Percentiles rank a stretch among this genome's conserved stretches.
These are phyloP conservation scores for Colletotrichum agaves DNA, from an alignment of 2,329 filamentous ascomycete genomes.

Conservation along the genomic window DNA sequence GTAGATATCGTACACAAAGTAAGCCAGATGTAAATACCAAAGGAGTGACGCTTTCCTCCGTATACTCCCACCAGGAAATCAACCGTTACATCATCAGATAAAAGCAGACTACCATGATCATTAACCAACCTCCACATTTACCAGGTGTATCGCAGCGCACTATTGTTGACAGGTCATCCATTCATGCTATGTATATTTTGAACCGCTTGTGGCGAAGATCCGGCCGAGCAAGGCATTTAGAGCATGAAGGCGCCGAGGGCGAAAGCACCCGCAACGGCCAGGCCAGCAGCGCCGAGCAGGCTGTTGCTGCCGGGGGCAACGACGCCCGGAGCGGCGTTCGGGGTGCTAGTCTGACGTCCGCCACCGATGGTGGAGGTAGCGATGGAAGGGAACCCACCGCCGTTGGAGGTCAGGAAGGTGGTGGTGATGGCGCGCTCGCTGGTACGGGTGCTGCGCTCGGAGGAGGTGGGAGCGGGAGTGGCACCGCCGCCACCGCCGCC, in stretches of 20 bases:
- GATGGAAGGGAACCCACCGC: conserved; percentile 30
- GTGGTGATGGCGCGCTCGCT: conserved; percentile 30
- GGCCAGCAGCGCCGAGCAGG: conserved; percentile 29
- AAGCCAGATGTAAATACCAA: conserved; percentile 23
- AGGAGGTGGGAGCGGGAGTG: neutral
- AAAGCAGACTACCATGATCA: conserved; percentile 29
- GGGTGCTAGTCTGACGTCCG: conserved; percentile 22
- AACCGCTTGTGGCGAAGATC: neutral
- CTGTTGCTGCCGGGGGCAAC: conserved; percentile 24
- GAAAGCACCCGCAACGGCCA: conserved; percentile 32
- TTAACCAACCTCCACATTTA: conserved; percentile 31
- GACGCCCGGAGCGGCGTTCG: conserved; percentile 28
- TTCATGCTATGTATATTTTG: conserved; percentile 5
- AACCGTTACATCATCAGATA: conserved; percentile 30
- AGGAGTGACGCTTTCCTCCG: conserved; percentile 25
- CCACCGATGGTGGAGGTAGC: conserved; percentile 35
- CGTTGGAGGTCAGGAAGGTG: conserved; percentile 35
- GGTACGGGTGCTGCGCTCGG: conserved; percentile 9
- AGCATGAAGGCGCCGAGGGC: conserved; percentile 36
- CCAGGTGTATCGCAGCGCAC: conserved; percentile 9
- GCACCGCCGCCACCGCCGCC: conserved; percentile 37
- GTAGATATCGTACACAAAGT: conserved; percentile 13
- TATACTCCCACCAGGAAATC: conserved; percentile 11
- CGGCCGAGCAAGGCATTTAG: conserved; percentile 12
- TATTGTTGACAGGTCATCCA: conserved; percentile 17